Evolutionary conservation across 441 rosid genomes (phyloP), one percentile per base, ranked within the genome.

Genomic region (Viola pubescens): DNA sequence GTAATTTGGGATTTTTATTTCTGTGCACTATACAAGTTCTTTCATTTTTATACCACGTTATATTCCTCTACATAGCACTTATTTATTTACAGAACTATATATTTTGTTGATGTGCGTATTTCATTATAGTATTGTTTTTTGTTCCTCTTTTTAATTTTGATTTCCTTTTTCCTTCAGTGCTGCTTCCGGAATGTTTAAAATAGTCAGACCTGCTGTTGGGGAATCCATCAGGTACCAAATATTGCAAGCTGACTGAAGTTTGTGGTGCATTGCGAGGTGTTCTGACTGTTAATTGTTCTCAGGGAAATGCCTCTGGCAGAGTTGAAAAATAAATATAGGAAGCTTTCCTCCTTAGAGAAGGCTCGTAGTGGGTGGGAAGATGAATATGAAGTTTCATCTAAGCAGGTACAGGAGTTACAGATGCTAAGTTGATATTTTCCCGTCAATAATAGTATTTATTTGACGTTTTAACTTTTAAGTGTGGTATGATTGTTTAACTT

Each of bases 251-350:
- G 48, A 59, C 39, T 39, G 34, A 67, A 38, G 34, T 48, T 65
- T 66, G 48, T 47, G 10, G 41, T 64, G 14, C 55, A 42, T 53
- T 69, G 2, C 67, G 56, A 14, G 56, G 56, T 19, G 52, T 54
- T 54, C 54, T 16, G 50, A 52, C 44, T 38, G 53, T 52, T 34
- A 64, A 12, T 61, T 1, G 48, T n/a, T 70, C 67, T 44, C 76
- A 94, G 99, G 82, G 99, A 94, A 72, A 90, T 90, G 99, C 64
- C 94, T 63, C 77, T 82, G 54, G 62, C 76, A n/a, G 99, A 90
- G 73, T 75, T 94, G 55, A 94, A 85, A 81, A 79, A 69, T 67
- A 94, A 94, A 73, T 89, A 89, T 71, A 74, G 94, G 73, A 90
- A 81, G 70, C 65, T 88, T 54, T 70, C 84, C 41, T 86, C 91